A percentile compares a stretch with the other conserved stretches of the same genome.
phyloP scores from a whole-genome alignment of 2,329 filamentous ascomycete genomes.

The Didymella sp. region DNA sequence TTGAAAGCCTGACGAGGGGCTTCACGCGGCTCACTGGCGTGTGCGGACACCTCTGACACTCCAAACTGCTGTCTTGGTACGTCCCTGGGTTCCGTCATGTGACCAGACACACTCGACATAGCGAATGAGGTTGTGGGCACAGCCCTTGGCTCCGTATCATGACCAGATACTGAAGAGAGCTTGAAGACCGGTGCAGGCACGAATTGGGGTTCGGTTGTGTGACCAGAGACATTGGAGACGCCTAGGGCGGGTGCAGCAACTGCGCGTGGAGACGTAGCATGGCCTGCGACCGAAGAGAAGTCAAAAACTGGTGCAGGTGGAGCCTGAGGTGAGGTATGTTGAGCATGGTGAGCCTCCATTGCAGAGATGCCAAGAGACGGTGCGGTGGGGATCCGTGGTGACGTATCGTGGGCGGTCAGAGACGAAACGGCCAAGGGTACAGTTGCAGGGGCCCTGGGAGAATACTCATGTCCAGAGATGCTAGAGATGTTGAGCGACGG shows the following conservation, averaged over 20 bases:
- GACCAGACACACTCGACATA: conserved; percentile 33
- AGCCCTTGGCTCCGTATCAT: conserved; percentile 30
- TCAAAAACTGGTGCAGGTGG: conserved; percentile 18
- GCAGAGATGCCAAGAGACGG: conserved; percentile 25
- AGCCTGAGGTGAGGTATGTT: conserved; percentile 29
- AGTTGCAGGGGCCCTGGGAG: conserved; percentile 26
- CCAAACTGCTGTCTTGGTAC: conserved; percentile 26
- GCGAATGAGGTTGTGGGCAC: conserved; percentile 26
- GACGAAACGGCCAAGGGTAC: conserved; percentile 31
- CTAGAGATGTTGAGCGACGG: conserved; percentile 35
- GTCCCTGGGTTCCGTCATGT: conserved; percentile 39
- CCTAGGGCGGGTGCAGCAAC: conserved; percentile 21
- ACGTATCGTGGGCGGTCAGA: conserved; percentile 35
- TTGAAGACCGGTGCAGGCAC: conserved; percentile 22
- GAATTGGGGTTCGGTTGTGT: conserved; percentile 34
- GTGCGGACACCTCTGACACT: conserved; percentile 34
- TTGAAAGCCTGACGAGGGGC: conserved; percentile 25
- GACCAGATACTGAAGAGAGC: conserved; percentile 32
- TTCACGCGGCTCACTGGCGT: conserved; percentile 28
- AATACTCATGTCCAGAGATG: conserved; percentile 38
- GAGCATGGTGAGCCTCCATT: conserved; percentile 32
- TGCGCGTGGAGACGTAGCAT: conserved; percentile 34
- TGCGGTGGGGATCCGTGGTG: conserved; percentile 24
- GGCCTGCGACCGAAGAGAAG: conserved; percentile 29
- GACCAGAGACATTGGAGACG: conserved; percentile 30